Conservation (phyloP, 139 green algal genomes). For the Pleodorina starrii region DNA sequence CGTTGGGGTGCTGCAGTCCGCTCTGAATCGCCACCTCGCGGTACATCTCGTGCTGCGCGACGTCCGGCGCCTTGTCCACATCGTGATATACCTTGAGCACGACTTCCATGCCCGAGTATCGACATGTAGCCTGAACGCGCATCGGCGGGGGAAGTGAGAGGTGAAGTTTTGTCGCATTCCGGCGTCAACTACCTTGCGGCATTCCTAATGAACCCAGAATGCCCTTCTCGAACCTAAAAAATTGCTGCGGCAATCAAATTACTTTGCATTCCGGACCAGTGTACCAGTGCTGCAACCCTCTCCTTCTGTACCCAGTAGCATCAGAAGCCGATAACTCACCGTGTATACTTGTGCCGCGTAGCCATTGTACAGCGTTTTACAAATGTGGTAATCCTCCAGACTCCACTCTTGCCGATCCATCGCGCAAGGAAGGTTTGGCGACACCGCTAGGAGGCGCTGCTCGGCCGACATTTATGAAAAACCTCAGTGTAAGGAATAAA, state of each 20-base stretch:
- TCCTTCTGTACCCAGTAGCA: background rate
- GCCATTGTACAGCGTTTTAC: conserved; percentile 32
- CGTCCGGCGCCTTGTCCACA: conserved; percentile 25
- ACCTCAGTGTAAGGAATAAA: no score
- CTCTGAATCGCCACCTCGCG: conserved; percentile 63
- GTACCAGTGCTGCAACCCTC: background rate
- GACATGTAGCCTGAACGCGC: conserved; percentile 22
- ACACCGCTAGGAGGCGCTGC: conserved; percentile 24
- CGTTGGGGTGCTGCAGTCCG: conserved; percentile 56
- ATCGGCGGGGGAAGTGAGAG: background rate
- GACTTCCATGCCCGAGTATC: conserved; percentile 33
- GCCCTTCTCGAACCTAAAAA: background rate
- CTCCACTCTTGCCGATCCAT: conserved; percentile 49
- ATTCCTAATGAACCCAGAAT: background rate
- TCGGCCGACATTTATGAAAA: background rate
- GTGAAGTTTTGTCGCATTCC: background rate
- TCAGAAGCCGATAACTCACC: conserved; percentile 2
- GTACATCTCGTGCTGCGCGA: conserved; percentile 55
- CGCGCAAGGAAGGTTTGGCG: conserved; percentile 12
- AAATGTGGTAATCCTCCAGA: conserved; percentile 29
- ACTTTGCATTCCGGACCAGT: background rate
- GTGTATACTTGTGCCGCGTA: conserved; percentile 51
- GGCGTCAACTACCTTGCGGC: background rate
- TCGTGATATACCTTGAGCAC: conserved; percentile 55
- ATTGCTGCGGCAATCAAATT: background rate